Percentiles rank a stretch among this genome's conserved stretches.
phyloP scores from a whole-genome alignment of 768 basidiomycete species.

The Amanita pseudoporphyria region DNA sequence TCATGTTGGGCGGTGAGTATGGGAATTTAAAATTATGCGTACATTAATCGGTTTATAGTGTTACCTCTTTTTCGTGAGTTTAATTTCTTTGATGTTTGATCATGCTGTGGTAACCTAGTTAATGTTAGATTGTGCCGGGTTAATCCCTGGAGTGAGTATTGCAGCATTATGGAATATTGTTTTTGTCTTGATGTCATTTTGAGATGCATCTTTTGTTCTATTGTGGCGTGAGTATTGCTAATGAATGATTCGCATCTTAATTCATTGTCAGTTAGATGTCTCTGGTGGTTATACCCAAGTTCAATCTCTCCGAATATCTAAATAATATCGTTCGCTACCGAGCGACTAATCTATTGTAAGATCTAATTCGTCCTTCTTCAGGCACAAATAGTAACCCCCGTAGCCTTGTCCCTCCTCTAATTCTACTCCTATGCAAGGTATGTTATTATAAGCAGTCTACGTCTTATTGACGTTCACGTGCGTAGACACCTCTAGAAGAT shows the following conservation, averaged over 20 bases:
- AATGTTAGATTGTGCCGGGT: conserved; percentile 47
- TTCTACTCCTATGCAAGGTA: conserved; percentile 40
- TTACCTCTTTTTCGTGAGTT: too few species aligned
- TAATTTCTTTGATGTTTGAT: conserved; percentile 44
- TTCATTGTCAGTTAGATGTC: conserved; percentile 56
- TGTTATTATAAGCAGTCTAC: too few species aligned
- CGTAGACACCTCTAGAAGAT: conserved; percentile 13
- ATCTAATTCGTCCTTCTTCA: not conserved
- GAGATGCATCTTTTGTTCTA: conserved; percentile 45
- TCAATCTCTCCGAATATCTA: too few species aligned
- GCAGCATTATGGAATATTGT: not conserved
- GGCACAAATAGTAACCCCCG: not conserved
- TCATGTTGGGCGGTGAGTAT: conserved; percentile 47
- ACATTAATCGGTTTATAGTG: conserved; percentile 22
- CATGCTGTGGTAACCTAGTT: not conserved
- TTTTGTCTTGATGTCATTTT: conserved; percentile 3
- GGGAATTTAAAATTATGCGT: too few species aligned
- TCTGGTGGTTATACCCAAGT: too few species aligned
- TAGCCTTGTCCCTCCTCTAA: conserved; percentile 58
- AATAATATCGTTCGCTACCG: conserved; percentile 43
- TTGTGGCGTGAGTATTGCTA: too few species aligned
- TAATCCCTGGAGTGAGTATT: conserved; percentile 41
- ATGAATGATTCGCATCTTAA: conserved; percentile 13
- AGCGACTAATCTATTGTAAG: conserved; percentile 48
- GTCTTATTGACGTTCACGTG: not conserved